phyloP scores from a whole-genome alignment of 768 basidiomycete genomes.

The Cystobasidium onofrii region DNA sequence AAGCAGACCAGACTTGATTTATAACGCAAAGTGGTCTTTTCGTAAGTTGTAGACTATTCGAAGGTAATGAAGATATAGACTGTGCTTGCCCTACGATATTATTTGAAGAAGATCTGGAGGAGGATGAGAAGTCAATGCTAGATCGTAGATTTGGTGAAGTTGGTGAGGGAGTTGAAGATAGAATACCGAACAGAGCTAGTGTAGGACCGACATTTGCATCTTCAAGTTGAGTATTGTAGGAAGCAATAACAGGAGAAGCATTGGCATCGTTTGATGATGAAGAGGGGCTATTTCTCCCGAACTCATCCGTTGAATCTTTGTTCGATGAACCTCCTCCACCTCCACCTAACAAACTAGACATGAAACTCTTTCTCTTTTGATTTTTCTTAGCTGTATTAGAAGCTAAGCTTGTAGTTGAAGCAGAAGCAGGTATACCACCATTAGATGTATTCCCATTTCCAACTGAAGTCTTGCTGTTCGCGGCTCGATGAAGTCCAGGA shows the following conservation, averaged over 20 bases:
- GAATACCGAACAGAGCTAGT: slow-evolving; percentile 24
- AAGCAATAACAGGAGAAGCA: not conserved
- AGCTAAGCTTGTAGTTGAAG: slow-evolving; percentile 53
- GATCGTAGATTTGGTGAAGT: not conserved
- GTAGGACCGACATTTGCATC: slow-evolving; percentile 13
- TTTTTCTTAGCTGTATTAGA: slow-evolving; percentile 5
- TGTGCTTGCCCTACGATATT: not conserved
- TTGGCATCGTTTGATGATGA: not conserved
- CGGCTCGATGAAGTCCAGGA: slow-evolving; percentile 55
- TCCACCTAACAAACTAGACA: slow-evolving; percentile 13
- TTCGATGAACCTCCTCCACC: not conserved
- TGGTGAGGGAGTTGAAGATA: not conserved
- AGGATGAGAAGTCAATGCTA: not conserved
- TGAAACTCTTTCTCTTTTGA: slow-evolving; percentile 17
- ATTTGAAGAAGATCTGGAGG: not conserved
- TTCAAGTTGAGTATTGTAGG: slow-evolving; percentile 22
- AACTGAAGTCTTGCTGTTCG: slow-evolving; percentile 71
- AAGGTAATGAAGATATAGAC: slow-evolving; percentile 1
- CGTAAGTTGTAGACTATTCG: slow-evolving; percentile 4
- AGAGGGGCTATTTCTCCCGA: not conserved
- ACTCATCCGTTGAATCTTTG: slow-evolving; percentile 1
- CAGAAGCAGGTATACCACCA: not conserved
- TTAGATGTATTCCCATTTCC: not conserved
- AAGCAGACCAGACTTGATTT: slow-evolving; percentile 33
- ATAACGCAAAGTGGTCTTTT: slow-evolving; percentile 9